Conservation (phyloP, 2,329 filamentous ascomycete genomes). For the Pseudocercospora fijiensis region DNA sequence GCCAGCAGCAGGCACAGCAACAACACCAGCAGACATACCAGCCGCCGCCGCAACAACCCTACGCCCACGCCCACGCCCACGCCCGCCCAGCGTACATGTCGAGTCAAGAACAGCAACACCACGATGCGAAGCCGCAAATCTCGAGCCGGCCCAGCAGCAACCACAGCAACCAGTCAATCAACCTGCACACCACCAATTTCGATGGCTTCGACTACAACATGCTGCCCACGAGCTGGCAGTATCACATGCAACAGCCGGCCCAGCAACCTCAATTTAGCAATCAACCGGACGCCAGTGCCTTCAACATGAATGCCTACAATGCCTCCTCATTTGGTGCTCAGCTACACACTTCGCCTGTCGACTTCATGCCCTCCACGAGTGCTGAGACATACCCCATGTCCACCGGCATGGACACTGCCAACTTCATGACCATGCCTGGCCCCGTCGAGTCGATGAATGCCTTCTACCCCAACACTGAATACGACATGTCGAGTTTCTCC, state of each 20-base stretch:
- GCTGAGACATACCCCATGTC: slow-evolving; percentile 42
- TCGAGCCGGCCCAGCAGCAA: slow-evolving; percentile 34
- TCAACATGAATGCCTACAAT: slow-evolving; percentile 41
- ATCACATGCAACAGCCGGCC: slow-evolving; percentile 40
- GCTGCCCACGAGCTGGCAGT: slow-evolving; percentile 44
- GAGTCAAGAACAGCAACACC: slow-evolving; percentile 27
- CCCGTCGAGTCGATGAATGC: slow-evolving; percentile 47
- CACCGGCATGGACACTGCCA: slow-evolving; percentile 43
- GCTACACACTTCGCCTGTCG: slow-evolving; percentile 49
- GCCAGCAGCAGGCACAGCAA: slow-evolving; percentile 30
- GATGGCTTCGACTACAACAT: slow-evolving; percentile 37
- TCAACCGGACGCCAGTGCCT: slow-evolving; percentile 35
- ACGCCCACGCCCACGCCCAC: slow-evolving; percentile 23
- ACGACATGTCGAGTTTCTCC: slow-evolving; percentile 59
- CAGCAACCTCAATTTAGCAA: slow-evolving; percentile 27
- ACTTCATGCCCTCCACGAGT: slow-evolving; percentile 46
- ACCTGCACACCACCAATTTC: slow-evolving; percentile 35
- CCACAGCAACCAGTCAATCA: slow-evolving; percentile 32
- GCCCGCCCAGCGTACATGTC: slow-evolving; percentile 24
- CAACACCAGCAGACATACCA: slow-evolving; percentile 23
- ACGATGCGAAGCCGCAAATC: slow-evolving; percentile 25
- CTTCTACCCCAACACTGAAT: slow-evolving; percentile 59
- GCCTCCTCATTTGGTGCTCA: slow-evolving; percentile 41
- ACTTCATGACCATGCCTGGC: slow-evolving; percentile 43
- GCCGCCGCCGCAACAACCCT: slow-evolving; percentile 16